These are phyloP conservation scores for Meyerozyma guilliermondii DNA, from an alignment of 1,139 yeast species.

Conservation along the genomic window DNA sequence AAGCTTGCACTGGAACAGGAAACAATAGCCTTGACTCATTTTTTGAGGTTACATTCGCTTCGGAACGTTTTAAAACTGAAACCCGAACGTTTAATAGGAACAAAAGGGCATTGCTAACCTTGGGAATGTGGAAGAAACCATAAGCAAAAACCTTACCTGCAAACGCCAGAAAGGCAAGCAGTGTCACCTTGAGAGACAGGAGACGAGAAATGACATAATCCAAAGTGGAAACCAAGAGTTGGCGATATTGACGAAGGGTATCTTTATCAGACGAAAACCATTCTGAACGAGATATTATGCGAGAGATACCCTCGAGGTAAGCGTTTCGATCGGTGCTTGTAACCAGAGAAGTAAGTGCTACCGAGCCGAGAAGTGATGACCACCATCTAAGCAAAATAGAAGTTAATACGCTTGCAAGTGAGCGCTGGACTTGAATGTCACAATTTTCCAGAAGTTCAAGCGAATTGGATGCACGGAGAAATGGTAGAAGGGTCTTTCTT, in stretches of 20 bases:
- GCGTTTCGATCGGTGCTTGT: constrained; percentile 56
- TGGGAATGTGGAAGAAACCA: constrained; percentile 54
- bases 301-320: constrained; percentile 67
- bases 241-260: constrained; percentile 20
- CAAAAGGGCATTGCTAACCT: constrained; percentile 58
- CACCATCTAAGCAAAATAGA: constrained; percentile 3
- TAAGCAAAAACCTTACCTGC: constrained; percentile 78
- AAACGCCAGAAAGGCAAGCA: constrained; percentile 64
- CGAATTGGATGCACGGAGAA: constrained; percentile 40
- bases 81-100: constrained; percentile 52
- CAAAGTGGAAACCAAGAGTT: constrained; percentile 47
- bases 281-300: constrained; percentile 59
- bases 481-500: constrained; percentile 63
- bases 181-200: constrained; percentile 48
- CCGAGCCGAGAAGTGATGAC: not conserved
- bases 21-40: not conserved
- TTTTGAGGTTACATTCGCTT: not conserved
- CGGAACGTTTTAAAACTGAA: not conserved
- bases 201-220: constrained; percentile 48
- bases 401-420: constrained; percentile 2
- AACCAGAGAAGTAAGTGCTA: constrained; percentile 7
- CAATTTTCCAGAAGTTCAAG: constrained; percentile 10
- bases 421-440: constrained; percentile 4
- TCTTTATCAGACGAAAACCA: constrained; percentile 42
- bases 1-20: constrained; percentile 4